A percentile compares a stretch with the other conserved stretches of the same genome.
These are phyloP conservation scores for Didymella glomerata DNA, from an alignment of 2,329 filamentous ascomycete genomes.

Conservation along the genomic window DNA sequence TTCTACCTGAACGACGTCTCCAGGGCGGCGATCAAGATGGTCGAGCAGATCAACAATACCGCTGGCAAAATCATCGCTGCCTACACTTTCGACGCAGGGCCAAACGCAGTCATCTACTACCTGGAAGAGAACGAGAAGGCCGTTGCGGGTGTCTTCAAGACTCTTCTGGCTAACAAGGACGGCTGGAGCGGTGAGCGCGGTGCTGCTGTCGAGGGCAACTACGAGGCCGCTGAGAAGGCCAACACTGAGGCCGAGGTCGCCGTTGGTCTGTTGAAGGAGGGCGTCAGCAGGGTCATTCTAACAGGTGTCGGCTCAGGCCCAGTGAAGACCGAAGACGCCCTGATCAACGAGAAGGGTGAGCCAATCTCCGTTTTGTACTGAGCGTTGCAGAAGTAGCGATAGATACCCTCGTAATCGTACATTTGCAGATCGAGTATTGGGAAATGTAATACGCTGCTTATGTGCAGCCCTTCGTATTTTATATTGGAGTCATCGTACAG, in stretches of 20 bases:
- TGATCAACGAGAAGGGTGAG: conserved; percentile 70
- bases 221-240: conserved; percentile 69
- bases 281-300: conserved; percentile 87
- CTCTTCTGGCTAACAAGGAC: conserved; percentile 67
- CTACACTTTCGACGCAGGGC: conserved; percentile 97
- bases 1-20: conserved; percentile 98
- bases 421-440: neutral
- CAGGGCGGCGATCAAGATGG: conserved; percentile 83
- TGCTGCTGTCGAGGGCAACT: conserved; percentile 59
- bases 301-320: conserved; percentile 93
- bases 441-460: conserved; percentile 1
- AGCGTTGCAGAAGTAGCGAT: conserved; percentile 9
- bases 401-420: conserved; percentile 15
- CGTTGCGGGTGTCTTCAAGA: conserved; percentile 81
- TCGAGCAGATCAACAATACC: conserved; percentile 85
- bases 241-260: conserved; percentile 56
- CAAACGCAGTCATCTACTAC: conserved; percentile 97
- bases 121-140: conserved; percentile 76
- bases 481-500: neutral
- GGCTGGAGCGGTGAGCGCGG: conserved; percentile 73
- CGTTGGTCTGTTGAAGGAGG: conserved; percentile 68
- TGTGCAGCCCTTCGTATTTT: neutral
- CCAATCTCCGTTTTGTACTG: conserved; percentile 29
- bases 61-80: conserved; percentile 84
- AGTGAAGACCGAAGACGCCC: conserved; percentile 76